These are phyloP conservation scores for Glutinoglossum americanum DNA, from an alignment of 495 filamentous ascomycete species.

Conservation along the genomic window DNA sequence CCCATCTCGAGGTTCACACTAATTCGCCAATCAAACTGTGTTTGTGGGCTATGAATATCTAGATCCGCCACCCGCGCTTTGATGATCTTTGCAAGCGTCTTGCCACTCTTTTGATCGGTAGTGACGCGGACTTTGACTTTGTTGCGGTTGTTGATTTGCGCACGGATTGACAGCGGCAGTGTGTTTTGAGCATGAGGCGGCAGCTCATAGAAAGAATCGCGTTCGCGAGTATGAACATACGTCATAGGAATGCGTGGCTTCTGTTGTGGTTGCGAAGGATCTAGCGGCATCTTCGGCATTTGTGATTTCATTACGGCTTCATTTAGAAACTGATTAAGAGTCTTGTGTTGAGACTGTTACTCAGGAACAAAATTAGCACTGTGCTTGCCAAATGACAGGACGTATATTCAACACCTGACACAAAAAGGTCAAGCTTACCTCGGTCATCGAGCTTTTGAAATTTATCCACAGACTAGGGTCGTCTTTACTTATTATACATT, in stretches of 20 bases:
- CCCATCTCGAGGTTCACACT: constrained; percentile 81
- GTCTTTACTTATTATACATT: constrained; percentile 37
- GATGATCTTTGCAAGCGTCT: constrained; percentile 62
- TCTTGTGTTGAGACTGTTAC: constrained; percentile 47
- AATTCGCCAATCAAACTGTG: constrained; percentile 63
- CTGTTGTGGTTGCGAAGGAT: constrained; percentile 19
- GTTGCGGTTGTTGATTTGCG: constrained; percentile 32
- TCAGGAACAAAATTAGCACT: constrained; percentile 3
- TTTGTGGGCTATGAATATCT: constrained; percentile 51
- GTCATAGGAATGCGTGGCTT: constrained; percentile 42
- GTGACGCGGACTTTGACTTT: constrained; percentile 56
- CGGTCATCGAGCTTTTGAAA: constrained; percentile 73
- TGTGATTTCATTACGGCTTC: constrained; percentile 32
- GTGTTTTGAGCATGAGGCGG: constrained; percentile 27
- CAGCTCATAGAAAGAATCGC: constrained; percentile 65
- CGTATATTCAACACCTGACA: background rate
- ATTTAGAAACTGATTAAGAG: constrained; percentile 65
- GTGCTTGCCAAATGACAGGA: background rate
- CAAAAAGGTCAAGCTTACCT: constrained; percentile 30
- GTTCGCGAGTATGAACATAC: constrained; percentile 62
- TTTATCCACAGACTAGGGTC: constrained; percentile 24
- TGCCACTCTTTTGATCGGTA: constrained; percentile 47
- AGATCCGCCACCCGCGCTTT: constrained; percentile 73
- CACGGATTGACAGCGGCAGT: constrained; percentile 31
- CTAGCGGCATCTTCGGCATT: constrained; percentile 19